Conservation (phyloP, 73 alveolate species). For the Paramecium primaurelia region DNA sequence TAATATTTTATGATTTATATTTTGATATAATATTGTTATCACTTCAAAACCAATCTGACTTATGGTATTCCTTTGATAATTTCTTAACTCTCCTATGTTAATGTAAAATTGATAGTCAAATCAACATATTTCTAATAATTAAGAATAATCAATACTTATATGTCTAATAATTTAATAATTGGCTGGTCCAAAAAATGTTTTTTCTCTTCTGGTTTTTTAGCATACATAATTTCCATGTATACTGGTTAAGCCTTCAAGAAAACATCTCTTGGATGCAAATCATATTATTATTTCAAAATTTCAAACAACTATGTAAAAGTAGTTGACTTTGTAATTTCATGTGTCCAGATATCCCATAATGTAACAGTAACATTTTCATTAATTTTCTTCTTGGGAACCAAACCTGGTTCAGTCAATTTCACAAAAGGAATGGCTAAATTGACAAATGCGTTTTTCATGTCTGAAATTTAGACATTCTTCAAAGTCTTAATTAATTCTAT, state of each 20-base stretch:
- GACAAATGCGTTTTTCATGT: slow-evolving; percentile 58
- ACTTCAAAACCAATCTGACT: not conserved
- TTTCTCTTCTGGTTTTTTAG: not conserved
- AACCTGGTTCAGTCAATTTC: slow-evolving; percentile 56
- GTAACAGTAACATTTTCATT: slow-evolving; percentile 40
- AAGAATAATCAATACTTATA: not conserved
- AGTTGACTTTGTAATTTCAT: not conserved
- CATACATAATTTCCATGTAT: slow-evolving; percentile 38
- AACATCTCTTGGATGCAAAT: slow-evolving; percentile 16
- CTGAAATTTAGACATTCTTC: not conserved
- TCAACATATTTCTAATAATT: not conserved
- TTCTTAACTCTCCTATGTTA: not conserved
- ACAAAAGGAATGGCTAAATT: slow-evolving; percentile 54
- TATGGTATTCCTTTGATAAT: slow-evolving; percentile 12
- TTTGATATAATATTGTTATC: not conserved
- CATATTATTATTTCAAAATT: not conserved
- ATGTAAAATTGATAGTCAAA: slow-evolving; percentile 21
- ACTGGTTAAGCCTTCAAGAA: not conserved
- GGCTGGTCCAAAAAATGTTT: not conserved
- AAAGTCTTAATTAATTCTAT: slow-evolving; percentile 80
- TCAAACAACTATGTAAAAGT: slow-evolving; percentile 25
- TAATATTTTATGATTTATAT: not conserved
- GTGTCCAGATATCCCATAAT: slow-evolving; percentile 62
- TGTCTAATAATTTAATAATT: not conserved
- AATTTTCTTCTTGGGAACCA: slow-evolving; percentile 30